A percentile compares a stretch with the other conserved stretches of the same genome.
Conservation (phyloP, 2,329 filamentous ascomycete species). For the Colletotrichum falcatum region DNA sequence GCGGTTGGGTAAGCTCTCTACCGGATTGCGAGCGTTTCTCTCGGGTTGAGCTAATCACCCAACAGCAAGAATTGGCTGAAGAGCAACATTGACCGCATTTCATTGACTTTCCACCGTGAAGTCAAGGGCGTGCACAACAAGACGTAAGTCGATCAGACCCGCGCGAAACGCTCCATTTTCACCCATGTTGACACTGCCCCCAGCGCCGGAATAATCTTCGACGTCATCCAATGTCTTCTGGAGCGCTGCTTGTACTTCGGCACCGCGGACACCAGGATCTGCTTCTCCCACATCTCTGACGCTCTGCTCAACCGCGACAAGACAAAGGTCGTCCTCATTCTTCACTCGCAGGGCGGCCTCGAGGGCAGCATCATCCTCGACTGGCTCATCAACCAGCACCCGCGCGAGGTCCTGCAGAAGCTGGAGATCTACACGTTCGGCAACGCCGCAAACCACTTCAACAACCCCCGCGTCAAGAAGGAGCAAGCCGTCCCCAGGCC, state of each 20-base stretch:
- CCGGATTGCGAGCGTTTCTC: no score
- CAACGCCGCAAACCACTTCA: slow-evolving; percentile 84
- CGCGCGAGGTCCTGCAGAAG: slow-evolving; percentile 72
- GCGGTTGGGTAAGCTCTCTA: slow-evolving; percentile 64
- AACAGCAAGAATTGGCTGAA: slow-evolving; percentile 73
- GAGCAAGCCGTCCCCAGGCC: slow-evolving; percentile 40
- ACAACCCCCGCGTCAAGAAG: slow-evolving; percentile 69
- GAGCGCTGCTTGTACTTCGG: slow-evolving; percentile 81
- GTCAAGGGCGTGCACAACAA: slow-evolving; percentile 81
- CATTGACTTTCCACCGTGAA: slow-evolving; percentile 77
- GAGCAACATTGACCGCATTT: slow-evolving; percentile 77
- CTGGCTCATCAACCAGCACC: slow-evolving; percentile 79
- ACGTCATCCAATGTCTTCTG: slow-evolving; percentile 80
- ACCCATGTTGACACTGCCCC: background rate
- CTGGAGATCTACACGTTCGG: slow-evolving; percentile 85
- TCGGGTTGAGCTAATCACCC: background rate
- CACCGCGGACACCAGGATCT: slow-evolving; percentile 73
- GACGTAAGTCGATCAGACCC: slow-evolving; percentile 54
- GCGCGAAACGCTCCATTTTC: background rate
- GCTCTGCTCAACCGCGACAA: slow-evolving; percentile 71
- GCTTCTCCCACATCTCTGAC: slow-evolving; percentile 71
- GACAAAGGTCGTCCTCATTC: slow-evolving; percentile 78
- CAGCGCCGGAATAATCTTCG: slow-evolving; percentile 75
- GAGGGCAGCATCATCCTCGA: slow-evolving; percentile 79
- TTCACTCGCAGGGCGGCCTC: slow-evolving; percentile 83